These are phyloP conservation scores for Tetradesmus lagerheimii DNA, from an alignment of 139 green algal genomes.

Conservation along the genomic window DNA sequence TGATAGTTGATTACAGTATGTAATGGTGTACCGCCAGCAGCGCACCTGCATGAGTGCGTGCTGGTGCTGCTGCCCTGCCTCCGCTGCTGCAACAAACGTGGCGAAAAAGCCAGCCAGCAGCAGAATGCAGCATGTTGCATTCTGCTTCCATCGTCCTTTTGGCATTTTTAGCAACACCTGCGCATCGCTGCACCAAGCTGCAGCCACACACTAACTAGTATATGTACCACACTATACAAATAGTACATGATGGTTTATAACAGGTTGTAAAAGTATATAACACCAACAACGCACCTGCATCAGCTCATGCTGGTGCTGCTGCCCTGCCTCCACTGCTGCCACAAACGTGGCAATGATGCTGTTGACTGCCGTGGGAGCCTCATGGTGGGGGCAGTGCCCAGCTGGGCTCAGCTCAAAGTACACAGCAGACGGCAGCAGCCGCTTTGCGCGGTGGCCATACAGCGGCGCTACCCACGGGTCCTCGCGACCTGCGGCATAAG, in stretches of 20 bases:
- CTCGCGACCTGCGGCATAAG: constrained; percentile 50
- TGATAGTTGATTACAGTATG: too few species aligned
- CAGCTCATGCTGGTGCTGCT: neutral
- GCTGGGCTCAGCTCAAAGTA: constrained; percentile 73
- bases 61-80: neutral
- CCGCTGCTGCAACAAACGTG: neutral
- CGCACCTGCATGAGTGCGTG: neutral
- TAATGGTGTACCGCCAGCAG: too few species aligned
- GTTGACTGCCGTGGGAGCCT: constrained; percentile 56
- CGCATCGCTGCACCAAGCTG: too few species aligned
- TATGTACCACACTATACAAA: too few species aligned
- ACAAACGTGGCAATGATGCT: constrained; percentile 30
- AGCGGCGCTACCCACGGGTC: constrained; percentile 80
- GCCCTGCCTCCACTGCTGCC: constrained; percentile 17
- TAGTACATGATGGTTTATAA: too few species aligned
- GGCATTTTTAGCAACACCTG: too few species aligned
- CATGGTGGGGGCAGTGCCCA: constrained; percentile 77
- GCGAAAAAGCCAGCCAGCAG: too few species aligned
- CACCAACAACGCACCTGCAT: neutral
- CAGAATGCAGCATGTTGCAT: too few species aligned
- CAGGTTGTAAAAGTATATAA: too few species aligned
- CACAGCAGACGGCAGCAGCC: constrained; percentile 21
- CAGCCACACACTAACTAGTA: too few species aligned
- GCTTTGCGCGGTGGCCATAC: constrained; percentile 64
- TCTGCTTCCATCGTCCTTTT: too few species aligned